Base-by-base conservation (phyloP, 2,329 filamentous ascomycete genomes). In the Emydomyces testavorans region DNA sequence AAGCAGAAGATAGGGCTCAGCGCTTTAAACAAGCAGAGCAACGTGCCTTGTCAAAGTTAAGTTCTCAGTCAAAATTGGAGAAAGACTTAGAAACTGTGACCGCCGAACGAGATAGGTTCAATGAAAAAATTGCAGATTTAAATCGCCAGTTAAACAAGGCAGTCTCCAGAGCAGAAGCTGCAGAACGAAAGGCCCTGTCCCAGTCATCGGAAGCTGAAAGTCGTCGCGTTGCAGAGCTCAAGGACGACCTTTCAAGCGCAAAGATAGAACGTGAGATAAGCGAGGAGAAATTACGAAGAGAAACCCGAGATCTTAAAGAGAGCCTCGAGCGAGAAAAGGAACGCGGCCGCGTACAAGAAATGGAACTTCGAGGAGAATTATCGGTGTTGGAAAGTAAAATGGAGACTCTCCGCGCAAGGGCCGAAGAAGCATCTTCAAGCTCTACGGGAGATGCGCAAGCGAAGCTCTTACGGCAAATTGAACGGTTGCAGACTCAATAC, bases 401-500 rank as follows among this genome's bases (percentile, higher is more conserved):
- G 48, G 92, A 98, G 66, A 79, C 84, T 6, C 80, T 95, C 68
- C 82, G 92, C 48, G 78, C 81, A 15, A 78, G 84, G 26, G 87
- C 86, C 1, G 92, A 98, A 67, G 92, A 98, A 64, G 86, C 80
- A 0, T 88, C 88, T 1, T 90, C 88, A 2, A 84, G 85, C 13
- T 79, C 79, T 11, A 80, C 80, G 4, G 85, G 88, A 11, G 86
- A 94, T 60, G 79, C 84, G 0, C 88, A 94, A 58, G 85, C 85
- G 36, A 96, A 95, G 64, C 73, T 96, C 34, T 72, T 96, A 36
- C 80, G 92, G 34, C 93, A 98, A 65, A 84, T 98, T 46, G 92
- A 98, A 69, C 95, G 86, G 0, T 69, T 98, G 31, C 92, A 98
- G 65, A 92, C 85, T 5, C 93, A 98, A 63, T 94, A 98, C 65